Evolutionary conservation across 2,329 filamentous ascomycete species (phyloP).

Genomic region (Colletotrichum godetiae): DNA sequence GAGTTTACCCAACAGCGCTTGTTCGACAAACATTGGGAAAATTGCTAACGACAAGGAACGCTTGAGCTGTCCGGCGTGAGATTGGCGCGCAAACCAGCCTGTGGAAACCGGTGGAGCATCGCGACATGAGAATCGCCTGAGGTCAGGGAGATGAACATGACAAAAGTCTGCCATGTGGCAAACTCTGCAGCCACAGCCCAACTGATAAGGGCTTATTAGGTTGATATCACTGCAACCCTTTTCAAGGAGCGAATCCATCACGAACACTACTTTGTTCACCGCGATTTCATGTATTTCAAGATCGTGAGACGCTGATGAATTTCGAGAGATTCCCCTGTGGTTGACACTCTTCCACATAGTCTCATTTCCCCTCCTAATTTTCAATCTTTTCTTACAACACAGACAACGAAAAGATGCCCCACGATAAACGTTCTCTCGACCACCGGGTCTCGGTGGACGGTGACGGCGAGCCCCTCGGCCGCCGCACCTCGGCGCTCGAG

Average conservation of each 20-base stretch:
- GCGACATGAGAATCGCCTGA: conserved; percentile 15
- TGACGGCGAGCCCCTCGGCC: conserved; percentile 10
- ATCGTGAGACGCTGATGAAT: background rate
- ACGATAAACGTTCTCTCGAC: conserved; percentile 2
- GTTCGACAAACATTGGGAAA: background rate
- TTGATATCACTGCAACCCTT: conserved; percentile 9
- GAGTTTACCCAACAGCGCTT: background rate
- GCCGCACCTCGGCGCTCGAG: conserved; percentile 20
- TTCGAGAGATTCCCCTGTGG: background rate
- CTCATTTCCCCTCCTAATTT: background rate
- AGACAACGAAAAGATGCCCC: conserved; percentile 1
- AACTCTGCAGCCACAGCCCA: background rate
- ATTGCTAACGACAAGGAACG: background rate
- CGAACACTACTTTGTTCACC: background rate
- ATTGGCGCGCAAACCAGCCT: conserved; percentile 14
- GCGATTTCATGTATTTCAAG: background rate
- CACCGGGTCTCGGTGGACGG: conserved; percentile 11
- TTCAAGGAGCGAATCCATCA: background rate
- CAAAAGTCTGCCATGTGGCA: conserved; percentile 21
- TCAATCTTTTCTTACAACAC: background rate
- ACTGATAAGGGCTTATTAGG: conserved; percentile 9
- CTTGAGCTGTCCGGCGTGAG: background rate
- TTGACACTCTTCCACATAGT: background rate
- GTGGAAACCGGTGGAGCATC: conserved; percentile 29
- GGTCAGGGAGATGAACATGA: background rate